Evolutionary conservation across 2,329 filamentous ascomycete species (phyloP), one percentile per base, ranked within the genome.

Genomic region (Penicillium fuscoglaucum): DNA sequence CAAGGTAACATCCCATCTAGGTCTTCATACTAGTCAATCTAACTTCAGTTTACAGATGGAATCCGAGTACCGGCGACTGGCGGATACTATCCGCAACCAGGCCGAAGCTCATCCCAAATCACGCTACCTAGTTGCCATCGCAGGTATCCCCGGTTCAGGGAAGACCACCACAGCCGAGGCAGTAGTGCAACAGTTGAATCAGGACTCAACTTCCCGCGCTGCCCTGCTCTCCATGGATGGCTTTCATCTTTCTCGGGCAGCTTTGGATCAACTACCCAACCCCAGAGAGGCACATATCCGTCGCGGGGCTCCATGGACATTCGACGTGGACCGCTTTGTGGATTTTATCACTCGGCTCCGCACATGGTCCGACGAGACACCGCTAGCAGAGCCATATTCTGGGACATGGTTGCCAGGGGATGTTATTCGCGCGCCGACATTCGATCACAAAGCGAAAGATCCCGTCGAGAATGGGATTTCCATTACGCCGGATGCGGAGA

Each of bases 251-350:
- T 62, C 72, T 1, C 66, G 71, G 12, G 59, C 63, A 19, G 59
- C 59, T 17, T 61, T 77, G 8, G 70, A 74, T 46, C 52, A 54
- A 4, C 63, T 77, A 10, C 71, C 72, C 5, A 69, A 76, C 40
- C 58, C 67, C 3, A 63, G 64, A 39, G 70, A 75, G 52, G 73
- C 75, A 15, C 68, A 74, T 47, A 57, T 66, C 5, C 70, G 74
- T 12, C 72, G 75, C 31, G 75, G 75, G 2, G 72, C 73, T 10
- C 73, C 70, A 1, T 77, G 72, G 70, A 76, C 75, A 0, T 77
- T 76, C 44, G 69, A 77, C 45, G 67, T 70, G 0, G 26, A 52
- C 1, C 61, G 65, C 0, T 71, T 76, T 31, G 46, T 75, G 1
- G 29, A 46, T 0, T 72, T 76, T 37, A 46, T 76, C 12, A 45